Percentiles rank a stretch among this genome's conserved stretches.
Evolutionary conservation across 2,329 filamentous ascomycete genomes (phyloP).

Genomic region (Colletotrichum aenigma): DNA sequence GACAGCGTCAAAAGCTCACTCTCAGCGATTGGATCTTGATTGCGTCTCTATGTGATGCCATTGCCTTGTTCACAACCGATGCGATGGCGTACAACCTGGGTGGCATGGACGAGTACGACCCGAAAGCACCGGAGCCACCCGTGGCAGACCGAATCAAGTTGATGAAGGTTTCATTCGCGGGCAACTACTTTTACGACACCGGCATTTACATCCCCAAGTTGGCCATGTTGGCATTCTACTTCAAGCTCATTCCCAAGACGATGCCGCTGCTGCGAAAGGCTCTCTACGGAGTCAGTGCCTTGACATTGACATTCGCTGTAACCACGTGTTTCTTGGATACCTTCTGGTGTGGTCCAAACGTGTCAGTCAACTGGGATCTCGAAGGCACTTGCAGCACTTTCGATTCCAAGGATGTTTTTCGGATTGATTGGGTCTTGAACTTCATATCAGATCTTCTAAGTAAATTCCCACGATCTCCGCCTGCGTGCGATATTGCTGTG

Average conservation of each 20-base stretch:
- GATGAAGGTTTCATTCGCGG: conserved; percentile 31
- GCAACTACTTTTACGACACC: conserved; percentile 35
- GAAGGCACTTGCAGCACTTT: conserved; percentile 27
- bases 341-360: conserved; percentile 32
- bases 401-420: conserved; percentile 28
- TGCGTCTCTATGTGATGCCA: conserved; percentile 27
- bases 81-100: conserved; percentile 29
- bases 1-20: conserved; percentile 28
- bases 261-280: conserved; percentile 26
- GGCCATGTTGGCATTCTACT: conserved; percentile 31
- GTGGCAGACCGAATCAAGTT: conserved; percentile 22
- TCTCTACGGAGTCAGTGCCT: conserved; percentile 23
- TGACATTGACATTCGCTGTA: conserved; percentile 26
- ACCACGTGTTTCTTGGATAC: conserved; percentile 31
- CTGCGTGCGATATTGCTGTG: rapidly evolving
- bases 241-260: conserved; percentile 28
- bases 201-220: conserved; percentile 33
- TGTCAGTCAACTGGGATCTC: conserved; percentile 29
- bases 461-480: not conserved
- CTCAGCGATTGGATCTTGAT: conserved; percentile 32
- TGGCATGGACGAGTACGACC: conserved; percentile 28
- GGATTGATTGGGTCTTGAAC: conserved; percentile 33
- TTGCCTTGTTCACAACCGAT: conserved; percentile 29
- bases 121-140: conserved; percentile 8
- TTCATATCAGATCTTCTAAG: conserved; percentile 26